Percentiles rank a stretch among this genome's conserved stretches.
phyloP scores from a whole-genome alignment of 2,329 filamentous ascomycete genomes.

The Tricladium varicosporioides region DNA sequence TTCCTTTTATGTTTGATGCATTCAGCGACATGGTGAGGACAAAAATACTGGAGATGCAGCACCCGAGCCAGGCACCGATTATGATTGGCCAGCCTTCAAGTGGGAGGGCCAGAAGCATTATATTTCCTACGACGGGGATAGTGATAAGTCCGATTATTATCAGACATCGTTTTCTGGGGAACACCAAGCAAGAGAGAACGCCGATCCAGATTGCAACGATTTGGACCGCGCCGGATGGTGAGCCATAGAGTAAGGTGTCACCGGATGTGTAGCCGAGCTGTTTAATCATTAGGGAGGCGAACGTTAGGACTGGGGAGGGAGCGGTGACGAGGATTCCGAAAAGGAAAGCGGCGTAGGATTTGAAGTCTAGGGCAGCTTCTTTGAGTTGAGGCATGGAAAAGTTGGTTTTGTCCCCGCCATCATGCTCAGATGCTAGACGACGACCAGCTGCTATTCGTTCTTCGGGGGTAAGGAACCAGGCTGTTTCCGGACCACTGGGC shows the following conservation, averaged over 20 bases:
- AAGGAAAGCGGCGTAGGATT: constrained; percentile 44
- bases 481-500: constrained; percentile 44
- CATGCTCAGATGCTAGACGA: constrained; percentile 37
- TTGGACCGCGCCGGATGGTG: constrained; percentile 48
- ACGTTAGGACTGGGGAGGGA: constrained; percentile 46
- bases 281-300: no score
- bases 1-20: constrained; percentile 50
- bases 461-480: constrained; percentile 46
- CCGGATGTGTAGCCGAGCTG: constrained; percentile 39
- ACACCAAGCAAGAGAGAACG: constrained; percentile 37
- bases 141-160: constrained; percentile 41
- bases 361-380: constrained; percentile 35
- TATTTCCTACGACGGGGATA: constrained; percentile 43
- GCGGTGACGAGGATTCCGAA: constrained; percentile 47
- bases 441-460: constrained; percentile 43
- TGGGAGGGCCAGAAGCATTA: constrained; percentile 43
- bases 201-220: constrained; percentile 46
- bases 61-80: constrained; percentile 46
- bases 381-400: constrained; percentile 41
- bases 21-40: constrained; percentile 43
- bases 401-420: constrained; percentile 42
- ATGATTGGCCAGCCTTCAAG: constrained; percentile 47
- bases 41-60: constrained; percentile 42
- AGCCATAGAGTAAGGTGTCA: constrained; percentile 46
- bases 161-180: constrained; percentile 40